Conservation (phyloP, 2,329 filamentous ascomycete species). For the Berkeleyomyces rouxiae region DNA sequence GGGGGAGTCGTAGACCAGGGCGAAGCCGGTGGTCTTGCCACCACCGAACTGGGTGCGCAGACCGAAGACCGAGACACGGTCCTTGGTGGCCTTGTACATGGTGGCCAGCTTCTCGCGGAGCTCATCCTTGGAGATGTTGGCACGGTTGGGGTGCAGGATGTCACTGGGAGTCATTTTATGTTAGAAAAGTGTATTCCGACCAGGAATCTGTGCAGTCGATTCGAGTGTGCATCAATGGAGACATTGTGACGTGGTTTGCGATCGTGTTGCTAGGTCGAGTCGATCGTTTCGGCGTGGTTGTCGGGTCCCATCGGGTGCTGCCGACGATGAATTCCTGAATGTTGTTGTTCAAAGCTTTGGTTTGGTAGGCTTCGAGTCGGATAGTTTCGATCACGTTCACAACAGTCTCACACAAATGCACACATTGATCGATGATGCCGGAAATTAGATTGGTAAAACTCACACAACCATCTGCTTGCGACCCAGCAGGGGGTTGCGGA, state of each 20-base stretch:
- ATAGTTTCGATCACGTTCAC: background rate
- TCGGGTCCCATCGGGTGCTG: too few relatives aligned
- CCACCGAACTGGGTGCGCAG: conserved; percentile 98
- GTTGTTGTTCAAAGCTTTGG: background rate
- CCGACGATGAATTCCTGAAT: background rate
- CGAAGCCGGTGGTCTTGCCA: conserved; percentile 98
- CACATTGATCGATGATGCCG: background rate
- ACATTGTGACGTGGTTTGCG: background rate
- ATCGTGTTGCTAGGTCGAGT: background rate
- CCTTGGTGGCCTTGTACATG: conserved; percentile 97
- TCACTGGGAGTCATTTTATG: conserved; percentile 44
- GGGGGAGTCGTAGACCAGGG: conserved; percentile 92
- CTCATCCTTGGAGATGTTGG: conserved; percentile 99
- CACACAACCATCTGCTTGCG: conserved; percentile 99
- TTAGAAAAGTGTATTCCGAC: conserved; percentile 12
- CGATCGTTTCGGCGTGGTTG: background rate
- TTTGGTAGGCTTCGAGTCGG: background rate
- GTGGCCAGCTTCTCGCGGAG: conserved; percentile 86
- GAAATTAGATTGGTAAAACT: conserved; percentile 27
- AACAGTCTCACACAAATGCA: background rate
- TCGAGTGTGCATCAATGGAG: background rate
- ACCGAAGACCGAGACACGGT: conserved; percentile 94
- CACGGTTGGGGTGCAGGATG: conserved; percentile 95
- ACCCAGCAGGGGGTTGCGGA: conserved; percentile 96
- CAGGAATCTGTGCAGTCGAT: background rate